A percentile compares a stretch with the other conserved stretches of the same genome.
Conservation (phyloP, 2,329 filamentous ascomycete genomes). For the Aspergillus sp. region DNA sequence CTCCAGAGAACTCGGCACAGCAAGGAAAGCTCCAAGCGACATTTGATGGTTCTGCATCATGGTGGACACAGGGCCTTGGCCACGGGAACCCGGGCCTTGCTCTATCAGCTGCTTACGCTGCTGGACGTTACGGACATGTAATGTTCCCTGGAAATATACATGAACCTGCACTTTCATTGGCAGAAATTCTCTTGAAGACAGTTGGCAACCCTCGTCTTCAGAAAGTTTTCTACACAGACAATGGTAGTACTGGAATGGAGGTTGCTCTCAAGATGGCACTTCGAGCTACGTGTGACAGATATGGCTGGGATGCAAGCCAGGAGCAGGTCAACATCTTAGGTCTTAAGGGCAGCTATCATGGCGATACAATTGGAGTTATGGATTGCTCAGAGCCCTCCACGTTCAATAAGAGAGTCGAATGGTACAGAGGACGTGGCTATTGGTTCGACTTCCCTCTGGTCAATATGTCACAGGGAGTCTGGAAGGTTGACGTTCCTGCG, state of each 20-base stretch:
- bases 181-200: conserved; percentile 61
- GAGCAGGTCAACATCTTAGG: conserved; percentile 68
- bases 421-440: conserved; percentile 75
- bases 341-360: conserved; percentile 78
- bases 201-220: conserved; percentile 64
- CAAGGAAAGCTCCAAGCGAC: conserved; percentile 57
- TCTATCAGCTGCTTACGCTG: conserved; percentile 75
- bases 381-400: conserved; percentile 75
- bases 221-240: conserved; percentile 80
- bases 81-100: conserved; percentile 72
- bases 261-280: conserved; percentile 85
- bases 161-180: conserved; percentile 70
- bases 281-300: conserved; percentile 65
- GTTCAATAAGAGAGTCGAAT: conserved; percentile 81
- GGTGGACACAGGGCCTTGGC: conserved; percentile 88
- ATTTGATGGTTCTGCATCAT: conserved; percentile 82
- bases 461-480: conserved; percentile 64
- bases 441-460: conserved; percentile 81
- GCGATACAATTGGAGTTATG: conserved; percentile 87
- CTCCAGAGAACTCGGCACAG: conserved; percentile 19
- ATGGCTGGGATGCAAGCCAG: conserved; percentile 61
- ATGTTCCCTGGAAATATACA: conserved; percentile 85
- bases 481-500: conserved; percentile 61
- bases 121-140: conserved; percentile 81
- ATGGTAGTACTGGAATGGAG: conserved; percentile 80